These are phyloP conservation scores for Penicillium sp. DNA, from an alignment of 2,329 filamentous ascomycete genomes.

Conservation along the genomic window DNA sequence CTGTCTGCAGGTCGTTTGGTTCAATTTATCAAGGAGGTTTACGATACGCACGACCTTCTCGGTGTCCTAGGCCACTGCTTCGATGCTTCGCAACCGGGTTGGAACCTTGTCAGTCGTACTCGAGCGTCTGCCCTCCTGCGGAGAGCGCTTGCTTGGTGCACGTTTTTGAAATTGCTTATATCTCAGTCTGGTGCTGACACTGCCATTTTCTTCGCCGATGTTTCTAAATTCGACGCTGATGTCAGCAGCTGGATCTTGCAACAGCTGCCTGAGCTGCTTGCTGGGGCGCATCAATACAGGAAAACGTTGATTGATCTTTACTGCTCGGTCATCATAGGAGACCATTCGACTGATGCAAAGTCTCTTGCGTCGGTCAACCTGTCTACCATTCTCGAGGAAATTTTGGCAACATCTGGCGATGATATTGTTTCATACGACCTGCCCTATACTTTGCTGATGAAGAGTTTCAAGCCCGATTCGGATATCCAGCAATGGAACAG, in stretches of 20 bases:
- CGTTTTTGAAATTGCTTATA: slow-evolving; percentile 20
- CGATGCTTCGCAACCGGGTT: slow-evolving; percentile 21
- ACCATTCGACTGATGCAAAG: slow-evolving; percentile 24
- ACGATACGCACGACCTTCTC: slow-evolving; percentile 23
- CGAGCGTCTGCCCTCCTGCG: slow-evolving; percentile 33
- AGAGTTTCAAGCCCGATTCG: slow-evolving; percentile 20
- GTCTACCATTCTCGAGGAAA: slow-evolving; percentile 26
- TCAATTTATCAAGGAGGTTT: slow-evolving; percentile 18
- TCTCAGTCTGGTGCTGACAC: slow-evolving; percentile 15
- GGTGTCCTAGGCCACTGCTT: slow-evolving; percentile 23
- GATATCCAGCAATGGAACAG: slow-evolving; percentile 29
- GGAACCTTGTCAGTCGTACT: slow-evolving; percentile 24
- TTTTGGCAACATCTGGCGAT: slow-evolving; percentile 18
- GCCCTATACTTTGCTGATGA: slow-evolving; percentile 24
- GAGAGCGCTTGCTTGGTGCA: slow-evolving; percentile 31
- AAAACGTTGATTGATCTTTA: slow-evolving; percentile 26
- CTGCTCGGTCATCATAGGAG: slow-evolving; percentile 23
- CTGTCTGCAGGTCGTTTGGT: slow-evolving; percentile 13
- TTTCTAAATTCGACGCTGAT: slow-evolving; percentile 30
- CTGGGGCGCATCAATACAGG: slow-evolving; percentile 17
- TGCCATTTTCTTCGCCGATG: slow-evolving; percentile 17
- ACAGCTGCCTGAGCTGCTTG: slow-evolving; percentile 23
- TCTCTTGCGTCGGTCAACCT: slow-evolving; percentile 28
- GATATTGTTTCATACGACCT: slow-evolving; percentile 19
- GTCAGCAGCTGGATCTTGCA: slow-evolving; percentile 32